Conservation (phyloP, 495 filamentous ascomycete genomes). For the Trichoderma parareesei region DNA sequence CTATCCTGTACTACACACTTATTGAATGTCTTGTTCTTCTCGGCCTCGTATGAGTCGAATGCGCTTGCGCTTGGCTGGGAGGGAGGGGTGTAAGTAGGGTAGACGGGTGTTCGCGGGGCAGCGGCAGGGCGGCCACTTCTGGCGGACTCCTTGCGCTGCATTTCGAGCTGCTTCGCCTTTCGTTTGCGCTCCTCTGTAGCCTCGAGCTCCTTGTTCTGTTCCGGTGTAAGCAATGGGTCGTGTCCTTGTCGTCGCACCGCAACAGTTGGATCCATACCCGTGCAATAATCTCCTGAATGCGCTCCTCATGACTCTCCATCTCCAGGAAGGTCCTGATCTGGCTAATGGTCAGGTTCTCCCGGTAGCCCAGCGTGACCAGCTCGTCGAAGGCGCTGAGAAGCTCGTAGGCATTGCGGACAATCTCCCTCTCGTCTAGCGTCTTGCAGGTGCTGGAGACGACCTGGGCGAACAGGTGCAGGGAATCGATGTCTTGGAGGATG, state of each 20-base stretch:
- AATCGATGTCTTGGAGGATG: slow-evolving; percentile 98
- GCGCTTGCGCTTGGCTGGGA: slow-evolving; percentile 62
- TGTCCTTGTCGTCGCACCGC: not conserved
- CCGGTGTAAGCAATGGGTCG: slow-evolving; percentile 23
- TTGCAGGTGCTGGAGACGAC: slow-evolving; percentile 95
- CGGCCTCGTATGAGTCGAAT: slow-evolving; percentile 88
- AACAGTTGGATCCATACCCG: slow-evolving; percentile 45
- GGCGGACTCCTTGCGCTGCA: slow-evolving; percentile 89
- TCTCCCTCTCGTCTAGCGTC: slow-evolving; percentile 90
- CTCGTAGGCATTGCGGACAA: slow-evolving; percentile 88
- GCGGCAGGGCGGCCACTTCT: slow-evolving; percentile 41
- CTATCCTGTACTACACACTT: slow-evolving; percentile 45
- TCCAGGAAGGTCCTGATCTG: slow-evolving; percentile 99
- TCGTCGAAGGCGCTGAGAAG: slow-evolving; percentile 94
- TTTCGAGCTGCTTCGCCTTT: slow-evolving; percentile 94
- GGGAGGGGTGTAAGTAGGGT: slow-evolving; percentile 84
- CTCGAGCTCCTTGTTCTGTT: slow-evolving; percentile 94
- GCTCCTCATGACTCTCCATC: slow-evolving; percentile 98
- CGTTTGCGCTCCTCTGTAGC: slow-evolving; percentile 95
- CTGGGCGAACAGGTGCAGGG: slow-evolving; percentile 92
- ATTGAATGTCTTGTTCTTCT: slow-evolving; percentile 81
- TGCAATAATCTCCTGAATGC: slow-evolving; percentile 95
- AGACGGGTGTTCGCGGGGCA: slow-evolving; percentile 62
- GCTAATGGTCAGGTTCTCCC: slow-evolving; percentile 87
- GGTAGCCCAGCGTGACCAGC: slow-evolving; percentile 85